A percentile compares a stretch with the other conserved stretches of the same genome.
Evolutionary conservation across 805 yeast species (phyloP).

Genomic region (Grigorovia yakushimaensis): DNA sequence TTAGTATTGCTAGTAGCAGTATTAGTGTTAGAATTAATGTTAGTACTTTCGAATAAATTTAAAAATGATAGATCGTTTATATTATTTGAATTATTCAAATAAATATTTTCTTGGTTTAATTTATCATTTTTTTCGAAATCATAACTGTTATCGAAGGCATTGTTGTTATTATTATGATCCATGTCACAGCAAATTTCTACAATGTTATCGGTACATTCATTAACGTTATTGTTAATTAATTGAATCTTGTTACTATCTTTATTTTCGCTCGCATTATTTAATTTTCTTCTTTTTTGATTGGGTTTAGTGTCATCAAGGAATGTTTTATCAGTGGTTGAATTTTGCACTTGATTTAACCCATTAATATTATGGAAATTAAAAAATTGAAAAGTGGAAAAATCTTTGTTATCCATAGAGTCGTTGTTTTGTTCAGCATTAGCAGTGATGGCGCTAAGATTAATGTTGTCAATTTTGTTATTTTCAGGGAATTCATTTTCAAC

Average conservation of each 20-base stretch:
- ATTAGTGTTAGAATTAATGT: too few species aligned
- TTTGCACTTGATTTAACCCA: neutral
- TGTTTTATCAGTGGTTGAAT: neutral
- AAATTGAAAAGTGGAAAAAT: conserved; percentile 30
- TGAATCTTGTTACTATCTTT: neutral
- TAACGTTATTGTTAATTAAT: conserved; percentile 6
- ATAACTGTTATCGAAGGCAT: neutral
- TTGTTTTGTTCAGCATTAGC: neutral
- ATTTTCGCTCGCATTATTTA: neutral
- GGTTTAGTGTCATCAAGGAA: neutral
- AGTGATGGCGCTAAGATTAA: neutral
- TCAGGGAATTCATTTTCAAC: too few species aligned
- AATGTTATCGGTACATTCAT: conserved; percentile 30
- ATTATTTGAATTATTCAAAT: neutral
- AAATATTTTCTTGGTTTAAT: conserved; percentile 1
- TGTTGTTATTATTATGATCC: conserved; percentile 14
- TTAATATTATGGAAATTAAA: conserved; percentile 28
- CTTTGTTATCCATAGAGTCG: conserved; percentile 24
- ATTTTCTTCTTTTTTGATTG: neutral
- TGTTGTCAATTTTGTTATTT: neutral
- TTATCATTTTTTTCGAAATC: neutral
- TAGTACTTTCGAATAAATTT: neutral
- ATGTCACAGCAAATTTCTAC: conserved; percentile 35
- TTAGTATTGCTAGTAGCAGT: too few species aligned
- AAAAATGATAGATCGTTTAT: neutral